phyloP scores from a whole-genome alignment of 345 rosid genomes.

The Rhodamnia rubescens region DNA sequence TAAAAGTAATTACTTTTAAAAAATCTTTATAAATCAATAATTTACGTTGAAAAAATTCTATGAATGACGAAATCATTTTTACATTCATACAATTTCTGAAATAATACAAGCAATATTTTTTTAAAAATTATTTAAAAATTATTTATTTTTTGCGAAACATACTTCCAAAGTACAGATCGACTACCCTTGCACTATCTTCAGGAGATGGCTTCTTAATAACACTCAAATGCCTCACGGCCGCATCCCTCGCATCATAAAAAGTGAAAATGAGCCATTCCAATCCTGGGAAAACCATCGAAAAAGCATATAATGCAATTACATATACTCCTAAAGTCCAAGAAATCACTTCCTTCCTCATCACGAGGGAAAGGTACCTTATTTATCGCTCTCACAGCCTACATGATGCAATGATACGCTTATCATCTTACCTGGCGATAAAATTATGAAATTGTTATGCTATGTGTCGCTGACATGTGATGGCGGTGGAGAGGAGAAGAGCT shows the following conservation, averaged over 20 bases:
- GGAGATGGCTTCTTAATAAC: neutral
- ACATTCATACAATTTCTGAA: neutral
- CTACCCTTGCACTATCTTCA: neutral
- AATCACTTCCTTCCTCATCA: neutral
- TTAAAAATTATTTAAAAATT: neutral
- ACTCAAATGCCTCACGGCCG: neutral
- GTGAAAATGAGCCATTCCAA: neutral
- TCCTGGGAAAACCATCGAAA: neutral
- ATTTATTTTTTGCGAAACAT: neutral
- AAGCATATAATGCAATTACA: too few species aligned
- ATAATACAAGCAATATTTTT: neutral
- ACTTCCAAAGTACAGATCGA: neutral
- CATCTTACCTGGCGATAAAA: neutral
- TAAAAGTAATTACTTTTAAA: too few species aligned
- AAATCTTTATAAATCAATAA: accelerated
- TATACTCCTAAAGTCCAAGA: neutral
- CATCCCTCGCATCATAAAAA: neutral
- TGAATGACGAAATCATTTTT: neutral
- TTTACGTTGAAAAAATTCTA: too few species aligned
- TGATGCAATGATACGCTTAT: too few species aligned
- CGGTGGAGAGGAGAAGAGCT: neutral
- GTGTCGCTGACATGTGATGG: neutral
- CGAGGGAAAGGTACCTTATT: neutral
- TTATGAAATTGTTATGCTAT: too few species aligned
- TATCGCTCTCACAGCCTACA: too few species aligned